Evolutionary conservation across 768 basidiomycete species (phyloP), one percentile per base, ranked within the genome.

Genomic region (Pholiota microspora): DNA sequence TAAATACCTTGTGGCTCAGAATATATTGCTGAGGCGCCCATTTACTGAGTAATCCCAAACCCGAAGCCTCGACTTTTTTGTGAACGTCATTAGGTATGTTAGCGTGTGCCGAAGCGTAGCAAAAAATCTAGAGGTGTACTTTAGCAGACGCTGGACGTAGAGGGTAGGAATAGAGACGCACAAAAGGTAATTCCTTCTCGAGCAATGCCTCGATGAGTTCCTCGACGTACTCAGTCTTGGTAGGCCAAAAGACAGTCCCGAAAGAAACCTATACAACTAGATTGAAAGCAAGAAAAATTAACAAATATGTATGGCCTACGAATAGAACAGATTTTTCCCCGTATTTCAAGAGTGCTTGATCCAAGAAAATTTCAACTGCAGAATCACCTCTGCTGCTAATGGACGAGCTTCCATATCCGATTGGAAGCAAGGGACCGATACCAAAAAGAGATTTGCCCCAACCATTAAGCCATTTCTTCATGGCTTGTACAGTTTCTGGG

Each of bases 1-100:
- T 32, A 40, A 49, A 4, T 49, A 60, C 59, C 23, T 42, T 35
- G 29, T 60, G 59, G 15, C 42, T 51, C 23, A 60, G 24, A 21
- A 60, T 50, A 48, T 55, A 60, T 24, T 56, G 59, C 35, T 59
- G 59, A 8, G 59, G 55, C 1, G 55, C 36, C 59, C 59, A 59
- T n/a, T 45, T 49, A 0, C 44, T 53, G 4, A 59, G 29, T 4
- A 53, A 24, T 1, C 59, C 59, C 7, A 54, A 10, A 3, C 59
- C 55, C 7, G 59, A 59, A 3, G 40, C 25, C 32, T 56, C 44
- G 15, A 59, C 51, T 21, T 56, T 59, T 16, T 28, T 49, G 1
- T 7, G 16, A n/a, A 56, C 18, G 2, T 46, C 32, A 9, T 50
- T 40, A 5, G 55, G 35, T 0, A 59, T n/a, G 8, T 53, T 53